Evolutionary conservation across 1,139 yeast genomes (phyloP), one percentile per base, ranked within the genome.

Genomic region (Debaryomycetaceae sp.): DNA sequence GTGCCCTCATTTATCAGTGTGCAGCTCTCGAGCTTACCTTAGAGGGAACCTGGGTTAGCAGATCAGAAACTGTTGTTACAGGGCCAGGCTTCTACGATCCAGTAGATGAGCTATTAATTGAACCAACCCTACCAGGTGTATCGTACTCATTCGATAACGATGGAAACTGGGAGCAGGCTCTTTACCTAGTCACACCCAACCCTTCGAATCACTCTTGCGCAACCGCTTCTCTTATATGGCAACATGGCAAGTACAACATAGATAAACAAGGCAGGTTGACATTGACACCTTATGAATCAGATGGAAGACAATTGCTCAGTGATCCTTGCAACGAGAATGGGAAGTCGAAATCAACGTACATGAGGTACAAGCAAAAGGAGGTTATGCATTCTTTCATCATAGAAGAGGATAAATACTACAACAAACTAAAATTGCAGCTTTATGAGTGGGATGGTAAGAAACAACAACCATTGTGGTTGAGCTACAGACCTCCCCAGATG

Each of bases 121-220:
- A 61, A 45, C 67, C 67, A 7, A 45, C 49, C 13, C 48, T 59
- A 17, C 68, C 68, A 3, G 68, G 67, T n/a, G 53, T 62, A 29
- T 48, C 58, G 5, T 62, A 62, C 45, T 59, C 65, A 1, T 63
- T 63, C 47, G 60, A 59, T 35, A 46, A 41, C 3, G 45, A 59
- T 28, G 65, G 67, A 15, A 50, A 60, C 44, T 61, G 55, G 51
- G 67, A 63, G 42, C 56, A 52, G 40, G 62, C 67, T 4, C 49
- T 58, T 28, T 63, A 63, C 48, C 50, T 55, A 16, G 58, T 63
- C 8, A 34, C 47, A 3, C 45, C 61, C 6, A 53, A 62, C 44
- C 51, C 65, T 2, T 43, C 37, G 7, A 50, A 53, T 39, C 67
- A 61, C 45, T 48, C 55, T 6, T 58, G 65, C 41, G 55, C 67